phyloP scores from a whole-genome alignment of 1,284 basidiomycete species.

The Sanghuangporus baumii region DNA sequence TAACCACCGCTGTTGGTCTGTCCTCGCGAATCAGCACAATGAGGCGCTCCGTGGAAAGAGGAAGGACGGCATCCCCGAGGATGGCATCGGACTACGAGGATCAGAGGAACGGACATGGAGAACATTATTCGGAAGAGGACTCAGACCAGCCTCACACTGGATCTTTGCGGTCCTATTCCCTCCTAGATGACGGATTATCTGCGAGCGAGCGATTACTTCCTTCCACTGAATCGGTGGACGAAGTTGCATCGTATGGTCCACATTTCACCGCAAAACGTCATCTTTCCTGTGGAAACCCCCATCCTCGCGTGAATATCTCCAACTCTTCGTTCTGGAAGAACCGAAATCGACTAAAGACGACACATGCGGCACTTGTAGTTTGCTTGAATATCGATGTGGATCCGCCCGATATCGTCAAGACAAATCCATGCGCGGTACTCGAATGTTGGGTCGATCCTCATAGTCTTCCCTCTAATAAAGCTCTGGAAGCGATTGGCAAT shows the following conservation, averaged over 20 bases:
- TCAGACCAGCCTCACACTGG: constrained; percentile 1
- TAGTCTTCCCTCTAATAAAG: constrained; percentile 82
- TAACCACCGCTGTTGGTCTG: neutral
- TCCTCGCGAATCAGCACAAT: neutral
- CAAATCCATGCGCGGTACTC: constrained; percentile 90
- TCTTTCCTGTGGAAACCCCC: constrained; percentile 80
- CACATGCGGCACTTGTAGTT: constrained; percentile 88
- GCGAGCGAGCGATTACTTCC: constrained; percentile 11
- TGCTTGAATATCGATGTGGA: constrained; percentile 98
- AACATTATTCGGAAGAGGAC: constrained; percentile 11
- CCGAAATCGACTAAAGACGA: constrained; percentile 83
- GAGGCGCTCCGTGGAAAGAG: constrained; percentile 7
- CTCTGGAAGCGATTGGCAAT: constrained; percentile 83
- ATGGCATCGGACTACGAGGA: neutral
- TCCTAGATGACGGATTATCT: constrained; percentile 13
- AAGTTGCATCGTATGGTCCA: constrained; percentile 22
- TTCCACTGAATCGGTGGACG: constrained; percentile 20
- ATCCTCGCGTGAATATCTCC: constrained; percentile 52
- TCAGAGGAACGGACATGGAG: constrained; percentile 9
- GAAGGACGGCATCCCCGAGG: constrained; percentile 5
- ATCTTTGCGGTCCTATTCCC: constrained; percentile 2
- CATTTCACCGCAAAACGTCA: constrained; percentile 83
- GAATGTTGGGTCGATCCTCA: constrained; percentile 99
- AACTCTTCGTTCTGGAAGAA: constrained; percentile 76
- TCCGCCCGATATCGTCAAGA: constrained; percentile 96